These are phyloP conservation scores for Corymbia citriodora DNA, from an alignment of 441 rosid species.

Conservation along the genomic window DNA sequence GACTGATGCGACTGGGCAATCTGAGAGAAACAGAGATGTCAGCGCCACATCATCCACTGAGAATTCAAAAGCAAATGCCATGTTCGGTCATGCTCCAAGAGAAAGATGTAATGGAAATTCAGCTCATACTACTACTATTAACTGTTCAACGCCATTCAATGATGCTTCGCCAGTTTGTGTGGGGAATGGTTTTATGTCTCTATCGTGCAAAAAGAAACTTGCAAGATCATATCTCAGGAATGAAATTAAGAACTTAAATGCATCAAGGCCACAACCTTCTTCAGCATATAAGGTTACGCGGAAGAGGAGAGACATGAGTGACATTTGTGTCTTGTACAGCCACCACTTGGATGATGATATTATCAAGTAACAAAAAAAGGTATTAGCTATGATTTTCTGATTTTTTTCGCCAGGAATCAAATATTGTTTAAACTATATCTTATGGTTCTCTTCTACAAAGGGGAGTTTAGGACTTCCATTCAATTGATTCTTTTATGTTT, in stretches of 20 bases:
- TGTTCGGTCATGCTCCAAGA: slow-evolving; percentile 11
- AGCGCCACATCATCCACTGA: background rate
- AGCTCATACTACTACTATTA: slow-evolving; percentile 10
- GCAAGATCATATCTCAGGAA: slow-evolving; percentile 30
- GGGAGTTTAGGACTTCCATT: background rate
- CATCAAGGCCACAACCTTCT: slow-evolving; percentile 16
- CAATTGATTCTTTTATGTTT: background rate
- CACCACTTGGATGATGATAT: slow-evolving; percentile 44
- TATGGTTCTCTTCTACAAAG: background rate
- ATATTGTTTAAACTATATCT: background rate
- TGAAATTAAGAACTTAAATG: slow-evolving; percentile 30
- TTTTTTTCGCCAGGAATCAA: background rate
- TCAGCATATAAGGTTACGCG: slow-evolving; percentile 31
- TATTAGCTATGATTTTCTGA: background rate
- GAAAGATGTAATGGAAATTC: slow-evolving; percentile 16
- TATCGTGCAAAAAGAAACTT: slow-evolving; percentile 21
- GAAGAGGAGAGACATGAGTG: slow-evolving; percentile 37
- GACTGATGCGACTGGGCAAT: background rate
- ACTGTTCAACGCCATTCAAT: slow-evolving; percentile 14
- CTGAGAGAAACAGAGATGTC: background rate
- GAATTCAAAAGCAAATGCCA: slow-evolving; percentile 7
- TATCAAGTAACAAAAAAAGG: slow-evolving; percentile 62
- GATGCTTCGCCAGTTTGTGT: slow-evolving; percentile 15
- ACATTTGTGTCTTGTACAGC: slow-evolving; percentile 49
- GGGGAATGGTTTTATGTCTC: slow-evolving; percentile 14